Percentiles rank a stretch among this genome's conserved stretches.
These are phyloP conservation scores for Neonectria hederae DNA, from an alignment of 2,329 filamentous ascomycete species.

Conservation along the genomic window DNA sequence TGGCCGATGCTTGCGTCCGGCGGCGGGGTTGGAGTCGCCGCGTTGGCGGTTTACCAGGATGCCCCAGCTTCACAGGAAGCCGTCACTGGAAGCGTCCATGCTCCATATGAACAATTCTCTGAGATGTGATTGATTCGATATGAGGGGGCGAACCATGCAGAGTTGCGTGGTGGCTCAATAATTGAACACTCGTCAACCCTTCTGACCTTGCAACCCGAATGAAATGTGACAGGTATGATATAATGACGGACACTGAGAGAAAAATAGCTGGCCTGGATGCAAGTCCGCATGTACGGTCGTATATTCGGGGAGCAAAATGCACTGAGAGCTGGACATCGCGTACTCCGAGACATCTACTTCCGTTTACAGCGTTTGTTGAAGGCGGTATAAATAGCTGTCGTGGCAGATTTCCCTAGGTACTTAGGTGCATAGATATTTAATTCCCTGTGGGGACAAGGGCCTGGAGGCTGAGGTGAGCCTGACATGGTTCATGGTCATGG, in stretches of 20 bases:
- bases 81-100: background rate
- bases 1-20: conserved; percentile 2
- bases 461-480: conserved; percentile 19
- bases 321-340: conserved; percentile 18
- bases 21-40: background rate
- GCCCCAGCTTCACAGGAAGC: background rate
- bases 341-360: conserved; percentile 1
- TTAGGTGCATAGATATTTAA: no score
- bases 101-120: background rate
- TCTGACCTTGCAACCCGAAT: background rate
- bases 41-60: conserved; percentile 6
- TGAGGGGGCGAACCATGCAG: background rate
- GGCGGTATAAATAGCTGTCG: background rate
- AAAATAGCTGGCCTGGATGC: no score
- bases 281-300: no score
- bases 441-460: background rate
- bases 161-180: background rate
- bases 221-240: conserved; percentile 17
- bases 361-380: background rate
- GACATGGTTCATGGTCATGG: conserved; percentile 1
- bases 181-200: background rate
- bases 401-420: background rate
- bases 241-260: background rate
- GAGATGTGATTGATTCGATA: conserved; percentile 1
- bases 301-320: background rate